A percentile compares a stretch with the other conserved stretches of the same genome.
These are phyloP conservation scores for Fusarium ramigenum DNA, from an alignment of 2,329 filamentous ascomycete genomes.

Conservation along the genomic window DNA sequence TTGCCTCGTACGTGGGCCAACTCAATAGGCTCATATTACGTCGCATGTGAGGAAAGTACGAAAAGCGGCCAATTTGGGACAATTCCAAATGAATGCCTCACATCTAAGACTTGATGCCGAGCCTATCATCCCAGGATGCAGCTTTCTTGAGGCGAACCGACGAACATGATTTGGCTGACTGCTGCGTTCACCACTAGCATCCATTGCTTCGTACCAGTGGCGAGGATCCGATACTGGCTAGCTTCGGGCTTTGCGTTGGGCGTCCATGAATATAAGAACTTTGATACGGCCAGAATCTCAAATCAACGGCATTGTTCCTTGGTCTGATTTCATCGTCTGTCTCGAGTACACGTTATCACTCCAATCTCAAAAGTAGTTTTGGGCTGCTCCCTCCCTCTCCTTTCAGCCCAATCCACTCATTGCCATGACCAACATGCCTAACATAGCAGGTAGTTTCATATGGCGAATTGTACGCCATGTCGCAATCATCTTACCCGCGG, in stretches of 20 bases:
- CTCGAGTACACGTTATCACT: not conserved
- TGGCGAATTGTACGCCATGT: constrained; percentile 3
- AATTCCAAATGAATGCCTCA: not conserved
- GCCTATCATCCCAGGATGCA: not conserved
- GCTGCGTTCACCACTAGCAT: not conserved
- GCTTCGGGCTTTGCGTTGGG: constrained; percentile 5
- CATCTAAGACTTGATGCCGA: not conserved
- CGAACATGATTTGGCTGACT: not conserved
- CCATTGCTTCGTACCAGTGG: not conserved
- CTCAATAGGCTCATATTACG: not conserved
- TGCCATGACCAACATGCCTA: constrained; percentile 5
- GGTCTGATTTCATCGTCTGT: not conserved
- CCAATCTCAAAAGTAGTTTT: not conserved
- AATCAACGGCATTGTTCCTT: not conserved
- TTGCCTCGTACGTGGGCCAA: constrained; percentile 15
- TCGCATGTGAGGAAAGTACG: not conserved
- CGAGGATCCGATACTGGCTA: not conserved
- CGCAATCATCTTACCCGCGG: constrained; percentile 17
- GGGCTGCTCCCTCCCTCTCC: not conserved
- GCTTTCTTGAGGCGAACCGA: not conserved
- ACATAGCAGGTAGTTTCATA: not conserved
- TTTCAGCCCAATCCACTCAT: not conserved
- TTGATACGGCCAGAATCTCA: not conserved
- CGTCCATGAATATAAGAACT: constrained; percentile 18
- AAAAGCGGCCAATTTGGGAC: not conserved